A percentile compares a stretch with the other conserved stretches of the same genome.
Conservation (phyloP, 2,329 filamentous ascomycete species). For the Fusarium sp. region DNA sequence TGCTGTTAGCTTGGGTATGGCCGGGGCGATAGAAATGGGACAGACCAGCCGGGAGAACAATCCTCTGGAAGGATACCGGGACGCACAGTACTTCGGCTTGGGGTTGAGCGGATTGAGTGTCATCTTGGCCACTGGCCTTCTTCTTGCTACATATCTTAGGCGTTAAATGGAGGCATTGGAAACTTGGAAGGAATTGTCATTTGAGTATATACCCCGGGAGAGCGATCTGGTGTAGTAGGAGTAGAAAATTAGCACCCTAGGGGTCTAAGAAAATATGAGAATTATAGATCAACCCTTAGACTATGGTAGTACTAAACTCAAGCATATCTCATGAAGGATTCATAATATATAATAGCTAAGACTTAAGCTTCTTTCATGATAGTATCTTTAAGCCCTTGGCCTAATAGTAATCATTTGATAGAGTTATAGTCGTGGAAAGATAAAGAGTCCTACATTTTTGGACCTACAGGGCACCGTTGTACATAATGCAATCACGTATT, state of each 20-base stretch:
- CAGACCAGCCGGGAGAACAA: slow-evolving; percentile 19
- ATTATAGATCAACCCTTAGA: too few species aligned
- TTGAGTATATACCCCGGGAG: slow-evolving; percentile 29
- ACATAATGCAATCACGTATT: slow-evolving; percentile 9
- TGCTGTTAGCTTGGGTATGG: slow-evolving; percentile 46
- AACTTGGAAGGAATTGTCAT: not conserved
- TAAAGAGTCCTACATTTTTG: too few species aligned
- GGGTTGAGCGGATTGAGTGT: slow-evolving; percentile 43
- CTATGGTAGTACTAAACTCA: too few species aligned
- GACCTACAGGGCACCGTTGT: not conserved
- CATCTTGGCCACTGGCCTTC: slow-evolving; percentile 38
- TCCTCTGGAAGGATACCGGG: slow-evolving; percentile 40
- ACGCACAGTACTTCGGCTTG: slow-evolving; percentile 46
- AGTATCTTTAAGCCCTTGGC: too few species aligned
- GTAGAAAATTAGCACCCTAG: not conserved
- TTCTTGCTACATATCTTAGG: slow-evolving; percentile 35
- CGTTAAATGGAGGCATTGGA: slow-evolving; percentile 31
- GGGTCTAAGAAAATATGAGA: too few species aligned
- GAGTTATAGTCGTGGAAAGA: too few species aligned
- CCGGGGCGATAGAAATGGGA: slow-evolving; percentile 43
- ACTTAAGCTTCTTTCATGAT: too few species aligned
- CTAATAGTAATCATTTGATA: too few species aligned
- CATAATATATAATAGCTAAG: too few species aligned
- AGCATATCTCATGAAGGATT: too few species aligned
- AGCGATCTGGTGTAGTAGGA: slow-evolving; percentile 2